Conservation (phyloP, 495 filamentous ascomycete species). For the Penicillium paxilli region DNA sequence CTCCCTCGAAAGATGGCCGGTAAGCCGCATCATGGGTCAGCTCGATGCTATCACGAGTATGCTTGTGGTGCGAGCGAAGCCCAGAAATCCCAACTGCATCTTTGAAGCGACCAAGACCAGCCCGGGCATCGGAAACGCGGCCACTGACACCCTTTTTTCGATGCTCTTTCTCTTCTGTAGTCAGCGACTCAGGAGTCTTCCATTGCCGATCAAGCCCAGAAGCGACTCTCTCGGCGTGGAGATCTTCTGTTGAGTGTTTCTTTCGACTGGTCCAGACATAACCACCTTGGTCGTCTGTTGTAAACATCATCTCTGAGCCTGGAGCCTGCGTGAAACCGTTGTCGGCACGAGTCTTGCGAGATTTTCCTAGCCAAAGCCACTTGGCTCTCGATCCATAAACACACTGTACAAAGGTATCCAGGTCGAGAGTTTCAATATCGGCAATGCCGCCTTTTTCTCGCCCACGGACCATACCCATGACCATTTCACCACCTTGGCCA, state of each 20-base stretch:
- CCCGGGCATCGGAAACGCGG: constrained; percentile 78
- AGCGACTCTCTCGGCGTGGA: constrained; percentile 29
- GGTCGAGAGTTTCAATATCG: constrained; percentile 86
- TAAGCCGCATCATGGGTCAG: constrained; percentile 32
- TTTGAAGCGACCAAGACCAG: constrained; percentile 79
- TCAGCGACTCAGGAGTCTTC: constrained; percentile 27
- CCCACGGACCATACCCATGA: constrained; percentile 89
- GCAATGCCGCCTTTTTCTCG: constrained; percentile 86
- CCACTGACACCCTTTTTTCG: constrained; percentile 76
- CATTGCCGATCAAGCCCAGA: constrained; percentile 30
- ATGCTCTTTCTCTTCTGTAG: constrained; percentile 62
- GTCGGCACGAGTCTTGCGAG: constrained; percentile 58
- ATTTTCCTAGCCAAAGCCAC: constrained; percentile 93
- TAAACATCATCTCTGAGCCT: constrained; percentile 62
- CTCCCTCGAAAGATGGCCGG: constrained; percentile 32
- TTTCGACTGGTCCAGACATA: constrained; percentile 64
- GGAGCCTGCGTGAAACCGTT: constrained; percentile 52
- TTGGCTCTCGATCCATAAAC: constrained; percentile 79
- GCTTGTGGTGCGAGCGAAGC: constrained; percentile 48
- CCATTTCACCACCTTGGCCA: constrained; percentile 92
- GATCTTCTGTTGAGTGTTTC: constrained; percentile 42
- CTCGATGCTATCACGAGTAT: constrained; percentile 40
- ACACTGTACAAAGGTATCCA: constrained; percentile 78
- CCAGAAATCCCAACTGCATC: constrained; percentile 71
- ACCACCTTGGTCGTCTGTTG: constrained; percentile 64